Evolutionary conservation across 2,329 filamentous ascomycete genomes (phyloP), one percentile per base, ranked within the genome.

Genomic region (Sporothrix schenckii): DNA sequence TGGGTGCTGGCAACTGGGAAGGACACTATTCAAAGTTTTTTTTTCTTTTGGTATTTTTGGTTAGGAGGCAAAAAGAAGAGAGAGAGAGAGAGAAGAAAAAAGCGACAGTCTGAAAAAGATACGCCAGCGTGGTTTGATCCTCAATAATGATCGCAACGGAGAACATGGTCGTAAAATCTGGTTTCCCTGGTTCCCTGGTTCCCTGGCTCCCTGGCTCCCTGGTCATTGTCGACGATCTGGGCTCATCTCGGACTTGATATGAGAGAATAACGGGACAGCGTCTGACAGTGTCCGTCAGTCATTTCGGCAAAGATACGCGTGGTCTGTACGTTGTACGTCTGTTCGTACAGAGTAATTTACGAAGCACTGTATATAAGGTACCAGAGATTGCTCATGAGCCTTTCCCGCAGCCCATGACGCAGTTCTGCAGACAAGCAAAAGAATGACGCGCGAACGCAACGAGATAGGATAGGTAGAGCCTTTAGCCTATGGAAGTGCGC

Each of bases 351-450:
- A 24, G 24, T 24, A 24, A 24, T 24, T 24, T 24, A 24, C 2
- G 24, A 24, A 24, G 24, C 24, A 24, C 24, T 24, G 24, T 24
- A 24, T 24, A 41, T 60, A 60, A 60, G 34, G 56, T 41, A 60
- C 19, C 34, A n/a, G 19, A 60, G 56, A 41, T 7, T n/a, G 56
- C 9, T 24, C 34, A 24, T 14, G 10, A 61, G 34, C 39, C 39
- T 44, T 39, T 44, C 56, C 56, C 34, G 34, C 56, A 24, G 21
- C 24, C 56, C 56, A 61, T 61, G 34, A 44, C 34, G 56, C 56
- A 61, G 56, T 44, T 61, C 56, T 44, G 56, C 56, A 61, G n/a
- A n/a, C 21, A 61, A 44, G 44, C 3, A 41, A 60, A 41, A 34
- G 44, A 11, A 21, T 41, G 30, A 60, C 5, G 21, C 50, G 50